A percentile compares a stretch with the other conserved stretches of the same genome.
These are phyloP conservation scores for Colletotrichum sp. DNA, from an alignment of 2,329 filamentous ascomycete species.

Conservation along the genomic window DNA sequence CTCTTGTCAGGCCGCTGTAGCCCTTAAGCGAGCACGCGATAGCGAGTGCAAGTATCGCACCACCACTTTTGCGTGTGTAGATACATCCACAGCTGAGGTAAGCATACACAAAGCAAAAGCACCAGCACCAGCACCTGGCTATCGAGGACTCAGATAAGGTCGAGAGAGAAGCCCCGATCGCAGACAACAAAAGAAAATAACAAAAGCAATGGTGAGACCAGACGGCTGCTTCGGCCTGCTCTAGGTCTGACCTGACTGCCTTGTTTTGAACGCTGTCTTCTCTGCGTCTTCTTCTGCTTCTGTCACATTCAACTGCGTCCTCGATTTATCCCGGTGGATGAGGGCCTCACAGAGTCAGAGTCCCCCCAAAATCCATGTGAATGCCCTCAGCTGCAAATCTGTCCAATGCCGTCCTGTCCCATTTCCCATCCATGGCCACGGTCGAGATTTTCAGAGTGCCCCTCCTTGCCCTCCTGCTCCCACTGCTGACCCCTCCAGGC, in stretches of 20 bases:
- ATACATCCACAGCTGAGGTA: neutral
- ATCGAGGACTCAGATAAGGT: neutral
- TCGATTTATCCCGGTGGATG: neutral
- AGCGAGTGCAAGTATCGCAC: neutral
- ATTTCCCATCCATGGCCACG: neutral
- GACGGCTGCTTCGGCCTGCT: neutral
- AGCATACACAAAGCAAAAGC: too few relatives aligned
- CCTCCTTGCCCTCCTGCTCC: neutral
- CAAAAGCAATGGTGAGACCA: slow-evolving; percentile 1
- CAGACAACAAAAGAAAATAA: neutral
- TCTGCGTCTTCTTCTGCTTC: neutral
- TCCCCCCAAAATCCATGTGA: neutral
- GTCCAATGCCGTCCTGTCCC: neutral
- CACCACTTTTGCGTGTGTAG: fast-evolving
- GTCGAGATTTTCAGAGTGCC: neutral
- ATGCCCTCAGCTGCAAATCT: neutral
- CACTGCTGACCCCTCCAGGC: neutral
- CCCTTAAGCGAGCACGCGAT: neutral
- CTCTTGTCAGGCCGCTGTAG: neutral
- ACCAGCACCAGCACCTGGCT: neutral
- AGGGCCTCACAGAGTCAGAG: neutral
- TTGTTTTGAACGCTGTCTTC: neutral
- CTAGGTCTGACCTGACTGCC: neutral
- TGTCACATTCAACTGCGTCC: neutral
- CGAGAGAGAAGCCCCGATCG: neutral